Conservation (phyloP, 2,329 filamentous ascomycete species). For the Aspergillus clavatus region DNA sequence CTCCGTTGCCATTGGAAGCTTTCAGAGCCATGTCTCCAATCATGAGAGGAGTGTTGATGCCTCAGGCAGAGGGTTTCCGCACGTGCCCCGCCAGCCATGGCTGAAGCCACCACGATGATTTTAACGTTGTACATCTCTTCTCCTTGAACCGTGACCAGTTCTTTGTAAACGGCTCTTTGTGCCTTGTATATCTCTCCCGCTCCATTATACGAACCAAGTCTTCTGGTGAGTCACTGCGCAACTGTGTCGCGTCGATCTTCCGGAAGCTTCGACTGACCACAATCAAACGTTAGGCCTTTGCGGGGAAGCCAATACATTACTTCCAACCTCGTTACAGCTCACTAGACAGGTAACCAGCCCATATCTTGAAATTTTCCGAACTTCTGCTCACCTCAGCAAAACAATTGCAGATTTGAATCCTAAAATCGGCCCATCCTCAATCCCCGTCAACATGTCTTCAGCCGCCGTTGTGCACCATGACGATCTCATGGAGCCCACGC, state of each 20-base stretch:
- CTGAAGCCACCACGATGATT: slow-evolving; percentile 1
- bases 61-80: slow-evolving; percentile 20
- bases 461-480: slow-evolving; percentile 48
- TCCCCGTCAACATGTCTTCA: slow-evolving; percentile 35
- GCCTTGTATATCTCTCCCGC: too few species aligned
- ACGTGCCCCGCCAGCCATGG: slow-evolving; percentile 14
- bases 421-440: background rate
- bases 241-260: slow-evolving; percentile 17
- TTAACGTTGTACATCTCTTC: too few species aligned
- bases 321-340: background rate
- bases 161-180: background rate
- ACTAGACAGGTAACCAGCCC: background rate
- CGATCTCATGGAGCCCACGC: slow-evolving; percentile 81
- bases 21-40: too few species aligned
- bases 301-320: slow-evolving; percentile 12
- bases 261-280: slow-evolving; percentile 28
- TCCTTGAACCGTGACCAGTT: background rate
- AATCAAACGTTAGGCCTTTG: slow-evolving; percentile 6
- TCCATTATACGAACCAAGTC: background rate
- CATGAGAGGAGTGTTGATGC: too few species aligned
- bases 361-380: background rate
- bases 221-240: background rate
- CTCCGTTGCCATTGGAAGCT: too few species aligned
- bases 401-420: background rate
- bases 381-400: background rate